Percentiles rank a stretch among this genome's conserved stretches.
These are phyloP conservation scores for Discostella pseudostelligera DNA, from an alignment of 108 stramenopile species.

Conservation along the genomic window DNA sequence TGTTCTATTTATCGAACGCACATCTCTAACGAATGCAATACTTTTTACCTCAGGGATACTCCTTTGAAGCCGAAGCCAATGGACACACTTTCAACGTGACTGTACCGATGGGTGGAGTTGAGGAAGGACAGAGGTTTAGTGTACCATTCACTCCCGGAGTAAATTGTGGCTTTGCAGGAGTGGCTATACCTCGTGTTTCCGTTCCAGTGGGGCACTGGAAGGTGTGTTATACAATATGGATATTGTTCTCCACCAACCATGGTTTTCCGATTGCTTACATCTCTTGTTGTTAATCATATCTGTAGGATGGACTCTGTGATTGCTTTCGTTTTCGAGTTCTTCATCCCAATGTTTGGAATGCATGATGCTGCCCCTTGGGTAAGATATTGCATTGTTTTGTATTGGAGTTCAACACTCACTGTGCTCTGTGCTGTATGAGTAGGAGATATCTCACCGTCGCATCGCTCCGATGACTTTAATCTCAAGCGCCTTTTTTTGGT, in stretches of 20 bases:
- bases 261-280: neutral
- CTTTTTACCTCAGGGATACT: constrained; percentile 14
- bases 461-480: neutral
- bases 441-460: too few species aligned
- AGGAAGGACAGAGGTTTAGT: constrained; percentile 36
- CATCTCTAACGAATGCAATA: neutral
- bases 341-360: constrained; percentile 39
- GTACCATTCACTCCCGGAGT: constrained; percentile 28
- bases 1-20: neutral
- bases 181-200: constrained; percentile 10
- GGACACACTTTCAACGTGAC: constrained; percentile 21
- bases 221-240: too few species aligned
- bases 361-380: constrained; percentile 36
- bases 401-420: too few species aligned
- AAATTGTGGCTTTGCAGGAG: constrained; percentile 1
- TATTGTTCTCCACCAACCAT: neutral
- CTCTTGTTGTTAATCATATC: neutral
- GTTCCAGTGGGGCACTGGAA: constrained; percentile 29
- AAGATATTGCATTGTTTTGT: neutral
- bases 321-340: constrained; percentile 33
- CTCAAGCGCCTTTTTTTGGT: neutral
- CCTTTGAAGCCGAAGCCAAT: constrained; percentile 28
- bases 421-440: too few species aligned
- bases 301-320: constrained; percentile 31
- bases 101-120: constrained; percentile 44